Percentiles rank a stretch among this genome's conserved stretches.
Evolutionary conservation across 202 grass and related monocot species (phyloP).

Genomic region (Carex arenaria): DNA sequence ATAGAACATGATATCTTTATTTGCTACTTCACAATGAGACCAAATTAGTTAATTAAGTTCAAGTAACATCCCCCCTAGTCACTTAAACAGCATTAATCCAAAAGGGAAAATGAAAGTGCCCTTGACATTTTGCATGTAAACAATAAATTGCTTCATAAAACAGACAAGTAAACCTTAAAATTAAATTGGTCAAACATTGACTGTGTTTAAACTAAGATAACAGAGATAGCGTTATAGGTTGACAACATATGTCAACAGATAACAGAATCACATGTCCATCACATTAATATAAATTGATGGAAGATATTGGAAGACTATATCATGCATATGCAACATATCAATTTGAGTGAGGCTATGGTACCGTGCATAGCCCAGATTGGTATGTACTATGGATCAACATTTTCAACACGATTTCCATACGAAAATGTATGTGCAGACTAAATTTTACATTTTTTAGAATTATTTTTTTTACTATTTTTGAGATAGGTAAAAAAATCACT

Average conservation of each 20-base stretch:
- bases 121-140: background rate
- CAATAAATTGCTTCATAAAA: background rate
- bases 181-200: background rate
- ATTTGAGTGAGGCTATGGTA: no score
- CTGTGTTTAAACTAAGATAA: background rate
- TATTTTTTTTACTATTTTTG: no score
- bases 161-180: background rate
- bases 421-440: no score
- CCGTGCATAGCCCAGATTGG: no score
- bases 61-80: background rate
- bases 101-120: background rate
- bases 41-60: background rate
- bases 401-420: no score
- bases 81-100: background rate
- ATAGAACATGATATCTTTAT: background rate
- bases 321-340: background rate
- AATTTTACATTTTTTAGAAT: no score
- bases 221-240: background rate
- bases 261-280: background rate
- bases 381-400: no score
- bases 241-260: background rate
- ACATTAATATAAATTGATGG: background rate
- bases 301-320: background rate
- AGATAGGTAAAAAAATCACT: no score
- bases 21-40: background rate